Conservation (phyloP, 495 filamentous ascomycete species). For the Halenospora varia region DNA sequence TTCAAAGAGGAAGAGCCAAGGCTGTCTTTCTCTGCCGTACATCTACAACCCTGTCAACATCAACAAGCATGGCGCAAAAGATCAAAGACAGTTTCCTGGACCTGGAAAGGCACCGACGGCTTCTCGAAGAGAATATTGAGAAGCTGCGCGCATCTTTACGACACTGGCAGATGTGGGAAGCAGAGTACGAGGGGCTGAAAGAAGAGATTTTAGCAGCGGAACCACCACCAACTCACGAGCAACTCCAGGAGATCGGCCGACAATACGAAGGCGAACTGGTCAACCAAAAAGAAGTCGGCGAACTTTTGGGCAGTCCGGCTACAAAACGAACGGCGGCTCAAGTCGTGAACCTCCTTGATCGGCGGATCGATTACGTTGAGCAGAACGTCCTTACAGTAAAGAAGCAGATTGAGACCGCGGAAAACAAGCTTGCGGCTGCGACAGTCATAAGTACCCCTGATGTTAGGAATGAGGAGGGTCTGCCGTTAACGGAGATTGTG, state of each 20-base stretch:
- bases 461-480: constrained; percentile 55
- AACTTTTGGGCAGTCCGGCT: constrained; percentile 56
- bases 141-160: constrained; percentile 72
- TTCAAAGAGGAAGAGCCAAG: too few relatives aligned
- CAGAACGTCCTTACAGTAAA: constrained; percentile 68
- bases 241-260: constrained; percentile 44
- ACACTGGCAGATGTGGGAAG: constrained; percentile 86
- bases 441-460: constrained; percentile 41
- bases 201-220: constrained; percentile 64
- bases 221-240: constrained; percentile 40
- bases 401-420: constrained; percentile 62
- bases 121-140: constrained; percentile 70
- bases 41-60: too few relatives aligned
- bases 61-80: constrained; percentile 15
- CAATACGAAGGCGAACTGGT: constrained; percentile 41
- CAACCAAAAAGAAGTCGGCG: constrained; percentile 53
- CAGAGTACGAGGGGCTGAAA: constrained; percentile 84
- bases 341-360: constrained; percentile 65
- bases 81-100: constrained; percentile 43
- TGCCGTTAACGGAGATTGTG: constrained; percentile 80
- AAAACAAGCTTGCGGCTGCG: constrained; percentile 60
- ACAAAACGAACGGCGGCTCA: constrained; percentile 42
- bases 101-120: constrained; percentile 70
- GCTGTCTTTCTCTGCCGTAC: too few relatives aligned
- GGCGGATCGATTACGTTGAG: constrained; percentile 82